phyloP scores from a whole-genome alignment of 2,329 filamentous ascomycete species.

The Penicillium expansum region DNA sequence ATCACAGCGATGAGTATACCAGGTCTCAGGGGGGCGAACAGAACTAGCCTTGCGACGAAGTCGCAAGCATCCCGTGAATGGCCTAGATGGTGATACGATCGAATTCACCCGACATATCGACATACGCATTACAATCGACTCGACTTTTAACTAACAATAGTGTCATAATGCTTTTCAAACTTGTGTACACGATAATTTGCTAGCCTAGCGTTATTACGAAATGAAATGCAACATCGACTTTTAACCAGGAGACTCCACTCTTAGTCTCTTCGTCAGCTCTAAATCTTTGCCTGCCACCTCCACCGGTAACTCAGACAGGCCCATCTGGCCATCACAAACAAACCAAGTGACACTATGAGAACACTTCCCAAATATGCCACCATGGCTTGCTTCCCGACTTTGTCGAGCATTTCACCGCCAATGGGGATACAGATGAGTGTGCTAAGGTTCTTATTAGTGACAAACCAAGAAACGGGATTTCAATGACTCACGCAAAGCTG shows the following conservation, averaged over 20 bases:
- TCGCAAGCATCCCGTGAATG: neutral
- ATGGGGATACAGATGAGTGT: slow-evolving; percentile 50
- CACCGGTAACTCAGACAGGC: slow-evolving; percentile 40
- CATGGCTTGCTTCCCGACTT: slow-evolving; percentile 45
- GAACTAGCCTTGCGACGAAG: slow-evolving; percentile 3
- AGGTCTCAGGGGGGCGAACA: slow-evolving; percentile 21
- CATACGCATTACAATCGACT: neutral
- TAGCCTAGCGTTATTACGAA: neutral
- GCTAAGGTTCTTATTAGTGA: slow-evolving; percentile 11
- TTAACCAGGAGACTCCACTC: neutral
- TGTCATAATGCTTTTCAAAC: neutral
- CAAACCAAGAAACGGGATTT: neutral
- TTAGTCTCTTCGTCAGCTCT: neutral
- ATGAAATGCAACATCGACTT: neutral
- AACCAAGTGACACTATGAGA: slow-evolving; percentile 36
- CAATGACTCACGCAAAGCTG: slow-evolving; percentile 42
- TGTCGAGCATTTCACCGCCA: slow-evolving; percentile 50
- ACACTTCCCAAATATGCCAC: slow-evolving; percentile 48
- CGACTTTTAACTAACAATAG: neutral
- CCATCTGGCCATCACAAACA: slow-evolving; percentile 39
- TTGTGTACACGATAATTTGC: neutral
- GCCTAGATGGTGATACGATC: neutral
- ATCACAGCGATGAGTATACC: slow-evolving; percentile 16
- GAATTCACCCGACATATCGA: neutral
- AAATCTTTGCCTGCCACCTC: slow-evolving; percentile 39